Base-by-base conservation (phyloP, 192 early-diverging fungal genomes). In the Backusella liffmaniae region DNA sequence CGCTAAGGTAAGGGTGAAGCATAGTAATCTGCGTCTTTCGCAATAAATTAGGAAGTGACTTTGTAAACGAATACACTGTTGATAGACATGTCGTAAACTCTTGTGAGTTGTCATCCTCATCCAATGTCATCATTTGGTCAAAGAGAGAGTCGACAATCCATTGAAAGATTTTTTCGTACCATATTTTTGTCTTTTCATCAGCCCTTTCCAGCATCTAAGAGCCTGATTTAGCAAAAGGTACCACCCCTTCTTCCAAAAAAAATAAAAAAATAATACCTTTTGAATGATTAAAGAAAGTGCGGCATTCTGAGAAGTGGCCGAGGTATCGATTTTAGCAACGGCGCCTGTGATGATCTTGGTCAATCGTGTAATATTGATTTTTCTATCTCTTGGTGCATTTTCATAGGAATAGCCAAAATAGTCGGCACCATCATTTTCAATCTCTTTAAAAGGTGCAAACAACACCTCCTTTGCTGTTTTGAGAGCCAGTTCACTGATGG, bases 101-200 rank as follows among this genome's bases (percentile, higher is more conserved):
- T 32, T 66, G 71, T 18, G 73, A 73, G 16, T 79, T 68, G 1
- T 49, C 81, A 35, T 77, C 71, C 70, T 94, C 92, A 34, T 96
- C 92, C 1, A 91, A 82, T 15, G 77, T 79, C 44, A 95, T 80
- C 39, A 95, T 80, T 59, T 86, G 85, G 35, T 96, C 94, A 79
- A 94, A 86, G 0, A 95, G 82, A 44, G 91, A 90, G 71, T 96
- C 93, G 10, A 95, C 90, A 39, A 94, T 84, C 70, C 86, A 88
- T 34, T 86, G 85, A 26, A 89, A 87, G 16, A 93, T 86, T 41
- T 83, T 80, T 68, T 88, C 44, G 18, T 91, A 83, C 66, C 84
- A 81, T 13, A 59, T 41, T 70, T 56, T 74, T 12, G 79, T 75
- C 9, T 88, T 88, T 5, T 76, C 81, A 37, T 91, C 90, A 1